phyloP scores from a whole-genome alignment of 2,329 filamentous ascomycete species.

The Hypoxylon sp. region DNA sequence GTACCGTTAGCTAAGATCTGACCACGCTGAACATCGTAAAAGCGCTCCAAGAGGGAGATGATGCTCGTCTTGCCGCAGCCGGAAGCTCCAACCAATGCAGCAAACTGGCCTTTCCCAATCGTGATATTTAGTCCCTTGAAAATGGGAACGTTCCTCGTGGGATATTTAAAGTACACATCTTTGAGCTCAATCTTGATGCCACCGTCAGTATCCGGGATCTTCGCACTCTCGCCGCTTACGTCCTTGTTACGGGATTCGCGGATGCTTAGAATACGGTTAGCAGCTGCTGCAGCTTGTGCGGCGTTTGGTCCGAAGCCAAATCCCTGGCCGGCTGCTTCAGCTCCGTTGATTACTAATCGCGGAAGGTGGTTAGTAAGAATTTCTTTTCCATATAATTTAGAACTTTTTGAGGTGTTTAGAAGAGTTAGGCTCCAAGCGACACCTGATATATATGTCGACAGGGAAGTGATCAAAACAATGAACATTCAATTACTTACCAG shows the following conservation, averaged over 20 bases:
- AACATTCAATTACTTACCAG: slow-evolving; percentile 50
- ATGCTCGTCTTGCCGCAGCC: slow-evolving; percentile 82
- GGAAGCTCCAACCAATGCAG: slow-evolving; percentile 77
- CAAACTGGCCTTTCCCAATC: slow-evolving; percentile 78
- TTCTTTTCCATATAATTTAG: background rate
- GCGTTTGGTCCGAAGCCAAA: slow-evolving; percentile 77
- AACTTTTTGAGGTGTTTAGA: background rate
- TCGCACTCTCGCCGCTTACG: slow-evolving; percentile 50
- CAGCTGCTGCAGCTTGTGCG: slow-evolving; percentile 71
- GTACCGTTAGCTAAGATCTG: slow-evolving; percentile 74
- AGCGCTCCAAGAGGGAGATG: slow-evolving; percentile 75
- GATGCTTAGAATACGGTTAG: slow-evolving; percentile 71
- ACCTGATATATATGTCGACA: background rate
- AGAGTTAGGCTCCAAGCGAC: background rate
- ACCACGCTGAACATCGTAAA: slow-evolving; percentile 78
- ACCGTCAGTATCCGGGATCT: slow-evolving; percentile 63
- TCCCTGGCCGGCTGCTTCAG: slow-evolving; percentile 76
- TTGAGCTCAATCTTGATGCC: slow-evolving; percentile 71
- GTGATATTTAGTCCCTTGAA: slow-evolving; percentile 74
- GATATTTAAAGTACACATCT: slow-evolving; percentile 73
- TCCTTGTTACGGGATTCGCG: slow-evolving; percentile 61
- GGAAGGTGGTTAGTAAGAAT: slow-evolving; percentile 10
- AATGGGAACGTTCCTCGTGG: slow-evolving; percentile 69
- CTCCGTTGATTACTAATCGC: slow-evolving; percentile 71
- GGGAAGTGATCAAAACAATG: background rate